Evolutionary conservation across 148 eudicot species (phyloP).

Genomic region (Fagopyrum tataricum): DNA sequence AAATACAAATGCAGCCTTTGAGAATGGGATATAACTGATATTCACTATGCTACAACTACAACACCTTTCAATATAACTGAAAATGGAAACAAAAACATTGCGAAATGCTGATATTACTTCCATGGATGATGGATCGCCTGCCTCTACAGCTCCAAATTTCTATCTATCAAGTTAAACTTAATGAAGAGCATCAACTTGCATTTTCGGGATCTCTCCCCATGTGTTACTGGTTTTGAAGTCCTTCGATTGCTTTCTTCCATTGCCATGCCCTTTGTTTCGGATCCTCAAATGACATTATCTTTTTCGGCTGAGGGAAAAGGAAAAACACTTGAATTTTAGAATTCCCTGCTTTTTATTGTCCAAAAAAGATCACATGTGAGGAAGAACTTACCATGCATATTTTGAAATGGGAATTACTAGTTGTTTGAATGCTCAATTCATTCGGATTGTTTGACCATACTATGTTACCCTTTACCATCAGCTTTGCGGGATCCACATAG

Average conservation of each 20-base stretch:
- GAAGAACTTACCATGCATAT: conserved; percentile 66
- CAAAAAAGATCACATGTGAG: not conserved
- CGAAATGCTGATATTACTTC: not conserved
- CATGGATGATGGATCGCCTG: conserved; percentile 5
- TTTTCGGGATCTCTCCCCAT: not conserved
- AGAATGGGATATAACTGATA: not conserved
- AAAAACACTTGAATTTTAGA: not conserved
- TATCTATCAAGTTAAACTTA: conserved; percentile 4
- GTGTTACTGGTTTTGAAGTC: conserved; percentile 49
- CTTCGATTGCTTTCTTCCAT: conserved; percentile 93
- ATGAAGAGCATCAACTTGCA: conserved; percentile 28
- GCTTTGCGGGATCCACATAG: conserved; percentile 84
- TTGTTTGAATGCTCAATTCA: conserved; percentile 76
- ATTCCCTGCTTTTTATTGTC: not conserved
- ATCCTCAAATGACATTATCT: conserved; percentile 84
- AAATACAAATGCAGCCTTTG: not conserved
- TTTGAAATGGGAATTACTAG: conserved; percentile 78
- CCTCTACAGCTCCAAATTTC: conserved; percentile 2
- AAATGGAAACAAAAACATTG: not conserved
- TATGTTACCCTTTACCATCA: conserved; percentile 73
- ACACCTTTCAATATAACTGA: not conserved
- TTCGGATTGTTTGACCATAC: conserved; percentile 88
- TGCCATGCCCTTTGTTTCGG: conserved; percentile 86
- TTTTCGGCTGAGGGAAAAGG: conserved; percentile 60
- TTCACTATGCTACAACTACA: not conserved